Evolutionary conservation across 2,329 filamentous ascomycete genomes (phyloP), one percentile per base, ranked within the genome.

Genomic region (Hirsutella minnesotensis): DNA sequence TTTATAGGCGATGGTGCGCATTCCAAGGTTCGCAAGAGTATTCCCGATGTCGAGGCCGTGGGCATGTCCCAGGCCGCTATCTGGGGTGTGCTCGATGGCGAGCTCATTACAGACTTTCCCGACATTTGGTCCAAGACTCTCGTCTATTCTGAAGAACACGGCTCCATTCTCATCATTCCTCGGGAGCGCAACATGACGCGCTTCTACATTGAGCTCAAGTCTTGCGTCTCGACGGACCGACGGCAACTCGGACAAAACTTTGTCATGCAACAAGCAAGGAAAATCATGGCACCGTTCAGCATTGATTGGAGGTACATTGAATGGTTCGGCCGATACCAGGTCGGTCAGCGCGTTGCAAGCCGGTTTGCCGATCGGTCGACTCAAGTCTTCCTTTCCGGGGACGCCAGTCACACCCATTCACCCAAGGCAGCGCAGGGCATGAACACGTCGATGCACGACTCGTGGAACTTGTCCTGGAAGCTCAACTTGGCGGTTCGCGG

Each of bases 61-160:
- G 68, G 69, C 40, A 59, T 70, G 55, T 75, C 79, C 9, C 68
- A 71, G 46, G 61, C 68, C 12, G 67, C 70, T 18, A 67, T 75
- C 30, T 86, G 82, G 82, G 82, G 81, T 43, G 81, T 86, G 3
- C 63, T 86, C 3, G 82, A 86, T 56, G 81, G 81, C 50, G 75
- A 78, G 55, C 62, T 86, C 9, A 75, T 81, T 36, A 86, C 81
- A 8, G 72, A 85, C 55, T 86, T 86, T 51, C 82, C 82, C 1
- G 81, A 86, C 52, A 73, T 86, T 39, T 86, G 81, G 80, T 82
- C 77, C 57, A 86, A 86, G 62, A 79, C 80, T 0, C 72, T 83
- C 0, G 70, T 85, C 8, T 80, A 81, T 49, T 81, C 77, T 3
- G 75, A 84, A 47, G 69, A 75, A 45, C 69, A 77, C 37, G 82